These are phyloP conservation scores for Hypoxylon sp. DNA, from an alignment of 2,329 filamentous ascomycete genomes.

Conservation along the genomic window DNA sequence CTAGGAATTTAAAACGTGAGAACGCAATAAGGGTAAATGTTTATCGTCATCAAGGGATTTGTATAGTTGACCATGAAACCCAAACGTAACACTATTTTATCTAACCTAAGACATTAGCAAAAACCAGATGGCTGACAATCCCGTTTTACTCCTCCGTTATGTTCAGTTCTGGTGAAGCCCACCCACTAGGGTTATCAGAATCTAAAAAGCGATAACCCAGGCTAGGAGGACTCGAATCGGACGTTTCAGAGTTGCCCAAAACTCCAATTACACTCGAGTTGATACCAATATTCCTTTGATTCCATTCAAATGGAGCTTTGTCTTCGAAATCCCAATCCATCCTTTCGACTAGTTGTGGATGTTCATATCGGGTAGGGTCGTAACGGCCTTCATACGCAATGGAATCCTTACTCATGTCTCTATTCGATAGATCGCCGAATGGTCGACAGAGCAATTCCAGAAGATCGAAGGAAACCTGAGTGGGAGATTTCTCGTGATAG, in stretches of 20 bases:
- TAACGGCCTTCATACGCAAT: not conserved
- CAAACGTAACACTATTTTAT: not conserved
- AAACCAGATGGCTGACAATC: conserved; percentile 19
- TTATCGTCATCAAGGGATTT: not conserved
- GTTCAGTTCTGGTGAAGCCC: not conserved
- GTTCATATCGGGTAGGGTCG: not conserved
- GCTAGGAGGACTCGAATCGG: not conserved
- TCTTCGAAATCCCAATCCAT: conserved; percentile 2
- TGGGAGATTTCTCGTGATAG: not conserved
- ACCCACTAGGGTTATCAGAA: not conserved
- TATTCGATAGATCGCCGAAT: conserved; percentile 1
- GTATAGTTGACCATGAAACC: conserved; percentile 4
- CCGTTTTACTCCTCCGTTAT: not conserved
- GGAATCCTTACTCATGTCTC: not conserved
- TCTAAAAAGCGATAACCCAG: not conserved
- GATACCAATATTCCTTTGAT: not conserved
- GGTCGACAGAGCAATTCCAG: not conserved
- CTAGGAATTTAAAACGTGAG: not conserved
- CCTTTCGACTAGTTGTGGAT: conserved; percentile 1
- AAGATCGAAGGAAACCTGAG: not conserved
- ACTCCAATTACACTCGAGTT: not conserved
- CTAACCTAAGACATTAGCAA: conserved; percentile 12
- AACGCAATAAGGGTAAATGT: not conserved
- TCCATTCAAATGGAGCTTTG: not conserved
- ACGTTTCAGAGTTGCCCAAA: not conserved